A percentile compares a stretch with the other conserved stretches of the same genome.
phyloP scores from a whole-genome alignment of 805 yeast species.

The Yarrowia keelungensis region DNA sequence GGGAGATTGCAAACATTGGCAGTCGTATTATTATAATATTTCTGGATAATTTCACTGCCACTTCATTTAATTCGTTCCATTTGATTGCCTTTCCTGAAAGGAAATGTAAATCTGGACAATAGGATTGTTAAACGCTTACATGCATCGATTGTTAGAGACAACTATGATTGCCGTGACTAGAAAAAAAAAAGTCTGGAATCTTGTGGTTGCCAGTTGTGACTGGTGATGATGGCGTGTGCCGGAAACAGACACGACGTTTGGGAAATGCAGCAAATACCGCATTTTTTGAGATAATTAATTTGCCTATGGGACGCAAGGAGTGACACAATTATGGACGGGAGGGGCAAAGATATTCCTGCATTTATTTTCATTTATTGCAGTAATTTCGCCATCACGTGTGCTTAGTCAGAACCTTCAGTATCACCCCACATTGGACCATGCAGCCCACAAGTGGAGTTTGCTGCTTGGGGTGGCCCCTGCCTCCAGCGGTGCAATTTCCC shows the following conservation, averaged over 20 bases:
- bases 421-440: constrained; percentile 30
- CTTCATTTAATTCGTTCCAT: constrained; percentile 5
- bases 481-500: constrained; percentile 29
- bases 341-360: not conserved
- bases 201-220: too few relatives aligned
- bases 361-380: constrained; percentile 1
- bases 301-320: not conserved
- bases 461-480: constrained; percentile 37
- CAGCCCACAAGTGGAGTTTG: constrained; percentile 35
- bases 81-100: constrained; percentile 22
- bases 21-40: constrained; percentile 7
- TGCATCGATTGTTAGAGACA: not conserved
- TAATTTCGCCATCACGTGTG: constrained; percentile 15
- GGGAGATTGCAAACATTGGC: constrained; percentile 17
- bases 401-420: constrained; percentile 31
- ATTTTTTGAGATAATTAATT: too few relatives aligned
- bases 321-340: not conserved
- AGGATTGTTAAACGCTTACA: constrained; percentile 22
- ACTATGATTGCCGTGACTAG: not conserved
- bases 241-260: too few relatives aligned
- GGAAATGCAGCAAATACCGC: too few relatives aligned
- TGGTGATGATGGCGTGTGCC: too few relatives aligned
- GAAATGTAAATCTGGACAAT: constrained; percentile 6
- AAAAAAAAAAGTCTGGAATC: too few relatives aligned
- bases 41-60: not conserved